phyloP scores from a whole-genome alignment of 352 stramenopile genomes.

The Phytophthora citricola region DNA sequence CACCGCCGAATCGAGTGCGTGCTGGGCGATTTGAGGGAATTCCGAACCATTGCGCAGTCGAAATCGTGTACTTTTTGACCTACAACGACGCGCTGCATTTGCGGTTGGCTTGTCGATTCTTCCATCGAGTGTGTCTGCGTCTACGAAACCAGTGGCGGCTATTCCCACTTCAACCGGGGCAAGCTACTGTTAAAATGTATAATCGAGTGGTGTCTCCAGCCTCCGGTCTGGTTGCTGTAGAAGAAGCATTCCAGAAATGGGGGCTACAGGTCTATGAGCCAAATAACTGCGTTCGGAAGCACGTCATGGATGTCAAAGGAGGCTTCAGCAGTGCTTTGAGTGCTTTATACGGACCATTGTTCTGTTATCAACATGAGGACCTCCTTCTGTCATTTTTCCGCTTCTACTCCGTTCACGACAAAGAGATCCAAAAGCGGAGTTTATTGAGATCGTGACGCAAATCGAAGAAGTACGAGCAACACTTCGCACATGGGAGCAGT shows the following conservation, averaged over 20 bases:
- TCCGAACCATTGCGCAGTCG: conserved; percentile 29
- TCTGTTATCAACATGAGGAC: conserved; percentile 60
- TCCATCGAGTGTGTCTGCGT: conserved; percentile 44
- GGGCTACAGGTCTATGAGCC: conserved; percentile 57
- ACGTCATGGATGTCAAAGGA: conserved; percentile 67
- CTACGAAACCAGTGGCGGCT: conserved; percentile 65
- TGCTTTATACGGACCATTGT: conserved; percentile 57
- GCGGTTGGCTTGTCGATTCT: conserved; percentile 45
- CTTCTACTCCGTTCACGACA: conserved; percentile 38
- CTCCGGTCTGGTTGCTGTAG: conserved; percentile 52
- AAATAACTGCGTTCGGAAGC: conserved; percentile 41
- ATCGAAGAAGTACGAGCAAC: conserved; percentile 58
- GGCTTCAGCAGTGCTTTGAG: conserved; percentile 61
- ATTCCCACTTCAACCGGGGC: conserved; percentile 45
- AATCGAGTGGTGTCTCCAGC: conserved; percentile 42
- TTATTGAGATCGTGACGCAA: conserved; percentile 69
- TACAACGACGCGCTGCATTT: conserved; percentile 59
- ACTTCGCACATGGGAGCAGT: conserved; percentile 59
- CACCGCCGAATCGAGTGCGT: conserved; percentile 28
- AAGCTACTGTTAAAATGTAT: conserved; percentile 39
- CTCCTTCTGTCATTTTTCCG: conserved; percentile 50
- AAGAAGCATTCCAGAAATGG: conserved; percentile 68
- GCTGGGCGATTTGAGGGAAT: conserved; percentile 40
- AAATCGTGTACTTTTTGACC: conserved; percentile 47
- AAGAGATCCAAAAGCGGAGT: conserved; percentile 52